phyloP scores from a whole-genome alignment of 75 land plant species.

The Pseudotsuga menziesii region DNA sequence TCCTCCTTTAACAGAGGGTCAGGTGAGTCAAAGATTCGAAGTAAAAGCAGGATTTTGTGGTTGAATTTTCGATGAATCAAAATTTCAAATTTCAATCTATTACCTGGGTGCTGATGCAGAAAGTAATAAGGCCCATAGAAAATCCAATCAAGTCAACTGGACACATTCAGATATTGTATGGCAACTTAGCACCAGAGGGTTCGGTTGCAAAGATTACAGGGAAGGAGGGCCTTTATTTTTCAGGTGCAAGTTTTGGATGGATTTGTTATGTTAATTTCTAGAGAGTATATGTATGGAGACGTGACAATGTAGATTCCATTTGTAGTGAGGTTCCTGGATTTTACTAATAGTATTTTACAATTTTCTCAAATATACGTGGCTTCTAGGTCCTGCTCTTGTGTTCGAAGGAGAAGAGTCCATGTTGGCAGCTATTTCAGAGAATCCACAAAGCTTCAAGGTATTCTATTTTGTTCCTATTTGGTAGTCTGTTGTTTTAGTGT shows the following conservation, averaged over 20 bases:
- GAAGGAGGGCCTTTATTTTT: constrained; percentile 92
- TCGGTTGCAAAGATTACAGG: constrained; percentile 99
- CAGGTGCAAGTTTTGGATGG: constrained; percentile 39
- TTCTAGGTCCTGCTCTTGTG: constrained; percentile 88
- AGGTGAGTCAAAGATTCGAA: constrained; percentile 32
- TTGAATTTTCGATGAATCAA: background rate
- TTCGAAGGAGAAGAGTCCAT: constrained; percentile 98
- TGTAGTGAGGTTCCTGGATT: background rate
- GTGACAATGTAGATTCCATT: background rate
- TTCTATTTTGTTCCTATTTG: background rate
- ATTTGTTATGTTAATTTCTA: background rate
- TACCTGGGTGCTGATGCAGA: constrained; percentile 30
- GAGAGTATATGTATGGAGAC: background rate
- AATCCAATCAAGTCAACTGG: constrained; percentile 91
- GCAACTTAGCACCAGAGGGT: constrained; percentile 94
- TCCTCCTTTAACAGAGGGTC: constrained; percentile 72
- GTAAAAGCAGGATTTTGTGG: background rate
- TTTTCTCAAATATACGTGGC: background rate
- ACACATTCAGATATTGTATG: constrained; percentile 85
- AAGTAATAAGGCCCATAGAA: constrained; percentile 62
- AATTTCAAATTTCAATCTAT: constrained; percentile 1
- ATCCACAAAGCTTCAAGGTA: constrained; percentile 89
- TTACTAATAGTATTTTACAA: background rate
- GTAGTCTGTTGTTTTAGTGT: background rate
- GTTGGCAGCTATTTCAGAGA: constrained; percentile 78